Evolutionary conservation across 345 rosid species (phyloP).

Genomic region (Salix dunnii): DNA sequence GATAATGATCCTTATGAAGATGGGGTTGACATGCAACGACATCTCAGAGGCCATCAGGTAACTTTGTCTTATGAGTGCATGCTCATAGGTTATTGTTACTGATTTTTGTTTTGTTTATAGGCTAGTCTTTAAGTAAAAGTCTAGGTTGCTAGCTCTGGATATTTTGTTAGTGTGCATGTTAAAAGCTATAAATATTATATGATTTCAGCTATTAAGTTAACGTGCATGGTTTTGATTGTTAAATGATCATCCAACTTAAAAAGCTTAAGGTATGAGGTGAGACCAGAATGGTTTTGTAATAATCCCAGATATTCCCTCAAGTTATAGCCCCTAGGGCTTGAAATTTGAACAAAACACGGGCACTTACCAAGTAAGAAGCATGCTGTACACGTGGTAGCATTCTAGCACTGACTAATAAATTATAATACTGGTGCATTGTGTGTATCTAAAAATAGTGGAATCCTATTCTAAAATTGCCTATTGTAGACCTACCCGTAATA

Average conservation of each 20-base stretch:
- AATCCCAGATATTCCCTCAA: background rate
- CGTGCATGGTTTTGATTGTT: background rate
- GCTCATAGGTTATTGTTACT: background rate
- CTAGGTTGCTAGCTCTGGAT: background rate
- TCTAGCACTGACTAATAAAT: background rate
- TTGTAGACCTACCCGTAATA: background rate
- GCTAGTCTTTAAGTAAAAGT: background rate
- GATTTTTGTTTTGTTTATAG: background rate
- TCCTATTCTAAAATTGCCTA: background rate
- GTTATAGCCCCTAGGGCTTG: background rate
- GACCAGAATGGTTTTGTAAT: background rate
- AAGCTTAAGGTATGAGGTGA: background rate
- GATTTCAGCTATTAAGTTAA: background rate
- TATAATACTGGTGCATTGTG: background rate
- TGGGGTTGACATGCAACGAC: slow-evolving; percentile 55
- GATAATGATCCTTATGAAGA: slow-evolving; percentile 89
- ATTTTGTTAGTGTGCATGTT: background rate
- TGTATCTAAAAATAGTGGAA: background rate
- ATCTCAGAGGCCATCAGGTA: slow-evolving; percentile 66
- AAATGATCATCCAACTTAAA: background rate
- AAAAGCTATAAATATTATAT: background rate
- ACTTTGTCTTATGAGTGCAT: background rate
- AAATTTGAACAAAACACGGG: background rate
- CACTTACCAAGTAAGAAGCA: background rate
- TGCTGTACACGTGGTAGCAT: background rate